Conservation (phyloP, 495 filamentous ascomycete genomes). For the Hyaloscypha finlandica region DNA sequence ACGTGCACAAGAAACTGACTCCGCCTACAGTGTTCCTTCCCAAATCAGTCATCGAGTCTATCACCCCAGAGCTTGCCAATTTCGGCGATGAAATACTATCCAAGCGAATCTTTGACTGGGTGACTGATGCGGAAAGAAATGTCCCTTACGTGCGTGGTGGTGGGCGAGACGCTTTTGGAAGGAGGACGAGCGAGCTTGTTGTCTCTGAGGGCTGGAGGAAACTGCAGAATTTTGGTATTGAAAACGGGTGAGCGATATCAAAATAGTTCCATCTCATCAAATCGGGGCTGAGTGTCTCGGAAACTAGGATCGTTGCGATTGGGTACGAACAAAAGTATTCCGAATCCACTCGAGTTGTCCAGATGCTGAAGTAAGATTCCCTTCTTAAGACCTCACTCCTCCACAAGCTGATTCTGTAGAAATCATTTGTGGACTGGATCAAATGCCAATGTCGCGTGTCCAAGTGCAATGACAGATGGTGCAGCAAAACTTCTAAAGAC, state of each 20-base stretch:
- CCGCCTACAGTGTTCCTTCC: slow-evolving; percentile 47
- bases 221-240: slow-evolving; percentile 53
- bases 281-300: not conserved
- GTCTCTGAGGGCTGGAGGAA: slow-evolving; percentile 59
- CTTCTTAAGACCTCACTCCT: not conserved
- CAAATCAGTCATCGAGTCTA: slow-evolving; percentile 34
- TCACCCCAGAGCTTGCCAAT: slow-evolving; percentile 41
- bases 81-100: slow-evolving; percentile 51
- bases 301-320: slow-evolving; percentile 48
- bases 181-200: slow-evolving; percentile 47
- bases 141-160: slow-evolving; percentile 52
- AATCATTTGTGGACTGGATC: slow-evolving; percentile 67
- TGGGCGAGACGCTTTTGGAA: slow-evolving; percentile 52
- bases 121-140: slow-evolving; percentile 61
- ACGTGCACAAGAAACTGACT: not conserved
- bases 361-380: slow-evolving; percentile 51
- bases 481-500: slow-evolving; percentile 61
- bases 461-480: slow-evolving; percentile 71
- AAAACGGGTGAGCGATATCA: slow-evolving; percentile 36
- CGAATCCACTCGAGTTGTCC: slow-evolving; percentile 51
- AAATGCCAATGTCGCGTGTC: slow-evolving; percentile 64
- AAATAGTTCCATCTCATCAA: not conserved
- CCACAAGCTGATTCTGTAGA: slow-evolving; percentile 31
- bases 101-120: slow-evolving; percentile 47
- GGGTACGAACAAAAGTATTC: slow-evolving; percentile 52